Percentiles rank a stretch among this genome's conserved stretches.
phyloP scores from a whole-genome alignment of 1,284 basidiomycete genomes.

The Cutaneotrichosporon sp. region DNA sequence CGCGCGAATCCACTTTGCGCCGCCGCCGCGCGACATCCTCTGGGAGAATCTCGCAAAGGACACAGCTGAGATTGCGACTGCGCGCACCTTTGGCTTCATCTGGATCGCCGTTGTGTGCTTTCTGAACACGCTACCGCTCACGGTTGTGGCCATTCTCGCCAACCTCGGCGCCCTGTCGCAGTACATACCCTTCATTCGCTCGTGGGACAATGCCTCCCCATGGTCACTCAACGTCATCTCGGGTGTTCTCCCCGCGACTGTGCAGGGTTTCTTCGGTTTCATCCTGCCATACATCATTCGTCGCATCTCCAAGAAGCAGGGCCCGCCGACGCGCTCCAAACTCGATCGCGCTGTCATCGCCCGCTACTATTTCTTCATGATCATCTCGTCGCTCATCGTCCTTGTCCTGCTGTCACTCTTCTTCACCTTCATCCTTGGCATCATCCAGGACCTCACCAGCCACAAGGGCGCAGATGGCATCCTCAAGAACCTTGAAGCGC shows the following conservation, averaged over 20 bases:
- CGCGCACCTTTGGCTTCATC: conserved; percentile 70
- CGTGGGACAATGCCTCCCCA: conserved; percentile 27
- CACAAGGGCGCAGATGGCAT: conserved; percentile 4
- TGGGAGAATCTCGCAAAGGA: conserved; percentile 84
- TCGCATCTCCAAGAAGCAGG: conserved; percentile 76
- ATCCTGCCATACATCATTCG: conserved; percentile 85
- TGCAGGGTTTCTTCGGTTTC: conserved; percentile 85
- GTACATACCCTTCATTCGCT: not conserved
- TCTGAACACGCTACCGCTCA: conserved; percentile 80
- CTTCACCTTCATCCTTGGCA: conserved; percentile 69
- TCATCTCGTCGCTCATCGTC: conserved; percentile 72
- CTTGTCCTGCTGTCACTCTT: conserved; percentile 87
- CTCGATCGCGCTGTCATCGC: conserved; percentile 85
- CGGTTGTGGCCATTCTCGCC: conserved; percentile 72
- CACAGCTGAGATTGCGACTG: conserved; percentile 64
- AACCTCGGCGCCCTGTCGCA: conserved; percentile 59
- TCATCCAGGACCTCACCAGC: conserved; percentile 54
- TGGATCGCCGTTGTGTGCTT: conserved; percentile 75
- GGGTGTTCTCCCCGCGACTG: conserved; percentile 81
- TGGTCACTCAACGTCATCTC: conserved; percentile 70
- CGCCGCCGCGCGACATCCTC: conserved; percentile 57
- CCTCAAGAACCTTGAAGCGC: conserved; percentile 60
- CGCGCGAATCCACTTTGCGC: conserved; percentile 44
- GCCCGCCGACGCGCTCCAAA: conserved; percentile 62
- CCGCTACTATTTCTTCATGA: conserved; percentile 86